Evolutionary conservation across 495 filamentous ascomycete genomes (phyloP), one percentile per base, ranked within the genome.

Genomic region (Penicillium canescens): DNA sequence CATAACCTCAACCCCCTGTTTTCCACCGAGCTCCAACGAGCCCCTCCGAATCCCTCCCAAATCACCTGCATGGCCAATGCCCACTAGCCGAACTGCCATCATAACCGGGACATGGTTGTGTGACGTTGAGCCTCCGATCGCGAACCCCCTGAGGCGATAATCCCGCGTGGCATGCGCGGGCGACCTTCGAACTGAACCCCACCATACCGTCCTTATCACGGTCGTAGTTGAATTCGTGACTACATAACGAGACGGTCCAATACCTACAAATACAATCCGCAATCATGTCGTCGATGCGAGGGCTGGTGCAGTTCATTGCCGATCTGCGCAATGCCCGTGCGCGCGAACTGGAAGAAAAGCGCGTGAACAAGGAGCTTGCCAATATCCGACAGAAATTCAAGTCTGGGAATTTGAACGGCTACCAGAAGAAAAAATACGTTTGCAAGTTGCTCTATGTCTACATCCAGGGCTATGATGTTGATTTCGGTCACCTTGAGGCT

Each of bases 401-500:
- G 86, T 88, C 92, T 69, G 92, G 92, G 36, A 89, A 79, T 67
- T 75, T 98, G 24, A 96, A 87, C 71, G 95, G 95, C 45, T 99
- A 99, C 63, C 90, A 96, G 73, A 96, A 95, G 81, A 99, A 99
- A 82, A 99, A 99, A 89, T 99, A 99, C 67, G 95, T 99, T 41
- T 99, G 95, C 88, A 98, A 98, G 85, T 82, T 99, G 57, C 82
- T 99, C 41, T 99, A 99, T 66, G 97, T 99, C 61, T 99, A 99
- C 69, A 99, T 99, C 52, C 85, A 98, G 44, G 95, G 95, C 7
- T 99, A 95, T 86, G 95, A 99, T 66, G 92, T 99, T 73, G 95
- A 98, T 69, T 99, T 99, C 67, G 95, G 95, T 20, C 95, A 99
- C 68, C 84, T 98, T 34, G 95, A 99, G 73, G 95, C 95, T 8